Base-by-base conservation (phyloP, 2,329 filamentous ascomycete species). In the Alternaria hordeiaustralica region DNA sequence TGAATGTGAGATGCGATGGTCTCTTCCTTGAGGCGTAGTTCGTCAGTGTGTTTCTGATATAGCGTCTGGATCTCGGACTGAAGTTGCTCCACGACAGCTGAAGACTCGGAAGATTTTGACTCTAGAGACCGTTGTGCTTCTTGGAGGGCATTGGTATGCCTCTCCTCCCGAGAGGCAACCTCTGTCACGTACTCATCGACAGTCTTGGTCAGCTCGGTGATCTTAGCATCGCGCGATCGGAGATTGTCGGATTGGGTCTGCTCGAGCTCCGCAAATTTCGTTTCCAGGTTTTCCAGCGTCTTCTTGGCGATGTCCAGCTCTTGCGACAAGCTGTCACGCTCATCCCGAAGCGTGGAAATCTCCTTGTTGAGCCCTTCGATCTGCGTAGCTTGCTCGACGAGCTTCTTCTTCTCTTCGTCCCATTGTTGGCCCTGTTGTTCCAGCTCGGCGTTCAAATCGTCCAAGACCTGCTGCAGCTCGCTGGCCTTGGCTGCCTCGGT, bases 351-450 rank as follows among this genome's bases (percentile, higher is more conserved):
- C 5, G 60, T 59, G 8, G 68, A 64, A 2, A 78, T 54, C 47
- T 78, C 68, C 2, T 63, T 63, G 13, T 64, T 73, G 41, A 80
- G 68, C 4, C 61, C 60, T 12, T 74, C 72, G 30, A 79, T 76
- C 43, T 74, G 66, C 1, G 63, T 51, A 18, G 75, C 67, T 58
- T 79, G 78, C 45, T 79, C 75, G 1, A 66, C 68, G n/a, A 78
- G 70, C 62, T 73, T 75, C 67, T 75, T 73, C 72, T 77, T 79
- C 33, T 80, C 77, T 15, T 71, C 71, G 49, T 78, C 75, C 77
- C 77, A 80, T 57, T 80, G 67, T 8, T 63, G 68, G 44, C 75
- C 76, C 50, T 79, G 77, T 26, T 73, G 67, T 54, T 79, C 76
- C 11, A 80, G 73, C 55, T 80, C 78, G 8, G 68, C 70, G 58